A percentile compares a stretch with the other conserved stretches of the same genome.
phyloP scores from a whole-genome alignment of 1,139 yeast species.

The Kurtzmaniella quercitrusa region DNA sequence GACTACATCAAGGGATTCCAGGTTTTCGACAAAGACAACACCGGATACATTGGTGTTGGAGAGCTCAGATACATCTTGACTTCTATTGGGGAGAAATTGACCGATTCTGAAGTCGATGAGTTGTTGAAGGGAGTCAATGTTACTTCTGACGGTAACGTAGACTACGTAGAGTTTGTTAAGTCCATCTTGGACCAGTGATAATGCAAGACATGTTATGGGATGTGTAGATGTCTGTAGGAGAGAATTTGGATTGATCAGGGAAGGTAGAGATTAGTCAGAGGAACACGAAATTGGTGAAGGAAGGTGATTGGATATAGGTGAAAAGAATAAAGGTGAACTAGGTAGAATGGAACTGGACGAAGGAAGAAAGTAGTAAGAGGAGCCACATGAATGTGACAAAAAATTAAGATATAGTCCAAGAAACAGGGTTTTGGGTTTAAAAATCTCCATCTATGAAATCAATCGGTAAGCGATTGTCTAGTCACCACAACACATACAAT shows the following conservation, averaged over 20 bases:
- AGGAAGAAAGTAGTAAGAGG: too few relatives aligned
- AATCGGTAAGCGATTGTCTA: too few relatives aligned
- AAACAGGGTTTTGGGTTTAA: too few relatives aligned
- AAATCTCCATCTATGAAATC: too few relatives aligned
- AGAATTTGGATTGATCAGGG: background rate
- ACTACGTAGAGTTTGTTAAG: constrained; percentile 92
- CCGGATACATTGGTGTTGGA: constrained; percentile 96
- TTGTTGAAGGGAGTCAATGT: constrained; percentile 92
- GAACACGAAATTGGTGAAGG: too few relatives aligned
- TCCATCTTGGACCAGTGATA: constrained; percentile 79
- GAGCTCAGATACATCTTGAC: constrained; percentile 92
- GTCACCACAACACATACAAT: too few relatives aligned
- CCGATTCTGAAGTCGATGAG: constrained; percentile 92
- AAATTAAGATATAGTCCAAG: too few relatives aligned
- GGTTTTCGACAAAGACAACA: constrained; percentile 91
- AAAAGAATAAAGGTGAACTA: too few relatives aligned
- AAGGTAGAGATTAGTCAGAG: background rate
- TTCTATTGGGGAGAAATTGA: constrained; percentile 86
- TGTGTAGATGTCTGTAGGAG: background rate
- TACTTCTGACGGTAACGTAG: constrained; percentile 90
- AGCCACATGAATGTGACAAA: too few relatives aligned
- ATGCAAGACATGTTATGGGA: background rate
- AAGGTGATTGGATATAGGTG: too few relatives aligned
- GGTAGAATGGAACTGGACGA: too few relatives aligned
- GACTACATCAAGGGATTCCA: constrained; percentile 97